Evolutionary conservation across 2,329 filamentous ascomycete genomes (phyloP).

Genomic region (Stachybotrys echinatus): DNA sequence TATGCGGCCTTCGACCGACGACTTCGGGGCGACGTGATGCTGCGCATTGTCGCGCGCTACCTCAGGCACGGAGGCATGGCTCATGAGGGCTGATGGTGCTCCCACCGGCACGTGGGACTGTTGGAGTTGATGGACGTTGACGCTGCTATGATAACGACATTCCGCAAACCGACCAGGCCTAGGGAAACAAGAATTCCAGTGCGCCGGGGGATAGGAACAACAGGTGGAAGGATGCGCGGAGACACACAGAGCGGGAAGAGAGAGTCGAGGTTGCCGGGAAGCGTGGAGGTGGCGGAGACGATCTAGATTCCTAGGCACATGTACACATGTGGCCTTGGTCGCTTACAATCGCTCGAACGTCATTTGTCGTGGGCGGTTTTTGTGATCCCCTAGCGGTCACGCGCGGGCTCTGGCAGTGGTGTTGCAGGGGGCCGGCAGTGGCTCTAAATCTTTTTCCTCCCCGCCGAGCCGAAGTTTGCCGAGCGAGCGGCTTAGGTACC

Average conservation of each 20-base stretch:
- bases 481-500: slow-evolving; percentile 6
- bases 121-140: neutral
- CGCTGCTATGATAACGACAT: neutral
- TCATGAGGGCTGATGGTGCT: slow-evolving; percentile 51
- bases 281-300: slow-evolving; percentile 11
- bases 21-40: slow-evolving; percentile 14
- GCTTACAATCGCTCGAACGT: slow-evolving; percentile 19
- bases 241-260: no score
- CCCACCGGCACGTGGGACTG: slow-evolving; percentile 21
- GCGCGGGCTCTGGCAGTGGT: slow-evolving; percentile 1
- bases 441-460: slow-evolving; percentile 3
- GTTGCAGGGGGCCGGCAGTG: neutral
- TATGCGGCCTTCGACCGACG: neutral
- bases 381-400: slow-evolving; percentile 10
- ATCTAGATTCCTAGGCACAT: slow-evolving; percentile 17
- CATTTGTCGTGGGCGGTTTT: slow-evolving; percentile 18
- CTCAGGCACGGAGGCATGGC: slow-evolving; percentile 55
- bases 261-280: neutral
- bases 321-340: no score
- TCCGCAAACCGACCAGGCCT: neutral
- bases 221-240: no score
- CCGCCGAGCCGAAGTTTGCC: slow-evolving; percentile 21
- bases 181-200: no score
- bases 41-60: slow-evolving; percentile 31
- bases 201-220: no score